phyloP scores from a whole-genome alignment of 176 grass and related monocot genomes.

The Thalia dealbata region DNA sequence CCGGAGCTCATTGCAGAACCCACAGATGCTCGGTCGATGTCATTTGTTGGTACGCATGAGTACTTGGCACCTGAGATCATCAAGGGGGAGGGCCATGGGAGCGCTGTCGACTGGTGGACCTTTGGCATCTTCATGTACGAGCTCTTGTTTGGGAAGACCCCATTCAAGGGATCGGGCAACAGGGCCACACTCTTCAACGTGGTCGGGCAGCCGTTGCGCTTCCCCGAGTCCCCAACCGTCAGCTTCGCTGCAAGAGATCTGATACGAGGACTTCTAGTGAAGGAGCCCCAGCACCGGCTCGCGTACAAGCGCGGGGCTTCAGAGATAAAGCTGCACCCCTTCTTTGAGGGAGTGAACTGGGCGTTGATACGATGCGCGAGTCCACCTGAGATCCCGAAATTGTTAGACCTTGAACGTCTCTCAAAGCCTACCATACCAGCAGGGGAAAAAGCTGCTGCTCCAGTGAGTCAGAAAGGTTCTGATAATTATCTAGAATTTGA shows the following conservation, averaged over 20 bases:
- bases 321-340: constrained; percentile 12
- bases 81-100: constrained; percentile 11
- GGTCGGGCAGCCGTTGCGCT: constrained; percentile 7
- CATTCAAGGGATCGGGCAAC: constrained; percentile 14
- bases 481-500: constrained; percentile 16
- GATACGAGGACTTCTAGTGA: constrained; percentile 6
- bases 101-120: constrained; percentile 13
- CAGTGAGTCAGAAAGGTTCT: not conserved
- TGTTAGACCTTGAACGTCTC: not conserved
- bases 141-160: constrained; percentile 18
- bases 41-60: constrained; percentile 11
- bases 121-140: constrained; percentile 19
- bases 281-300: constrained; percentile 11
- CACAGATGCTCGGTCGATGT: constrained; percentile 14
- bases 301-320: constrained; percentile 12
- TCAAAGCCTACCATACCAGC: not conserved
- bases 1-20: constrained; percentile 13
- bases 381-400: constrained; percentile 3
- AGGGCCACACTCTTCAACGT: constrained; percentile 16
- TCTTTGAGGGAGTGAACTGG: constrained; percentile 15
- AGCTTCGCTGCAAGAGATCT: constrained; percentile 12
- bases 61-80: constrained; percentile 17
- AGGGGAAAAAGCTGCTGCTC: not conserved
- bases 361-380: constrained; percentile 13
- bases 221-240: constrained; percentile 7